A percentile compares a stretch with the other conserved stretches of the same genome.
These are phyloP conservation scores for Monilinia aucupariae DNA, from an alignment of 2,329 filamentous ascomycete genomes.

Conservation along the genomic window DNA sequence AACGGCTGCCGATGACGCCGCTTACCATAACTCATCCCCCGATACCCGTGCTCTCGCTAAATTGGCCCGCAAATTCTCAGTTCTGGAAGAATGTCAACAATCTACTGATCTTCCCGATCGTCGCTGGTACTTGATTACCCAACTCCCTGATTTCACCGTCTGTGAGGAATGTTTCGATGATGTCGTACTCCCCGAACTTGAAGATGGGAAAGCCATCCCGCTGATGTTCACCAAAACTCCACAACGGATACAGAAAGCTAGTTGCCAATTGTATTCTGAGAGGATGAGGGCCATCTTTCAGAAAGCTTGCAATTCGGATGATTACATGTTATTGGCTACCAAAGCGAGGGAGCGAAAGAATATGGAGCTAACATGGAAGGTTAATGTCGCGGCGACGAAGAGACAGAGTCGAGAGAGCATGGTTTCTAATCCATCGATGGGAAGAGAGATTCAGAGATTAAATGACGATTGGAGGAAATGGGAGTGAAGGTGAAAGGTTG, in stretches of 20 bases:
- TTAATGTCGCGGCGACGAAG: conserved; percentile 24
- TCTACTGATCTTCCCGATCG: conserved; percentile 50
- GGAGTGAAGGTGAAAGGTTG: conserved; percentile 38
- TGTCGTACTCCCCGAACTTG: conserved; percentile 64
- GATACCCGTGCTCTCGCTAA: conserved; percentile 30
- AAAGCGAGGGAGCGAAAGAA: conserved; percentile 52
- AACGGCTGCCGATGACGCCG: conserved; percentile 47
- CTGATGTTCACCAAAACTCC: conserved; percentile 60
- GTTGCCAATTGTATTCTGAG: conserved; percentile 75
- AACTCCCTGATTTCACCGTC: conserved; percentile 71
- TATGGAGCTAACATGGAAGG: conserved; percentile 27
- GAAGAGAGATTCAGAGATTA: conserved; percentile 43
- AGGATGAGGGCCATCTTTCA: conserved; percentile 72
- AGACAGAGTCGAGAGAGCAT: conserved; percentile 17
- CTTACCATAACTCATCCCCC: conserved; percentile 29
- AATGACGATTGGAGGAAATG: conserved; percentile 47
- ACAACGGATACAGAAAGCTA: conserved; percentile 47
- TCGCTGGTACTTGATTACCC: conserved; percentile 73
- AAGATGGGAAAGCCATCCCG: conserved; percentile 51
- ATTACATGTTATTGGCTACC: conserved; percentile 56
- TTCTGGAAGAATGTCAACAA: conserved; percentile 32
- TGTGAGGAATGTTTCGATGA: conserved; percentile 84
- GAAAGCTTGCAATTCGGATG: conserved; percentile 59
- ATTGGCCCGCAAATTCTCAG: conserved; percentile 26
- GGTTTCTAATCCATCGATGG: conserved; percentile 14